A percentile compares a stretch with the other conserved stretches of the same genome.
phyloP scores from a whole-genome alignment of 306 rosid genomes.

The Lathyrus aphaca region DNA sequence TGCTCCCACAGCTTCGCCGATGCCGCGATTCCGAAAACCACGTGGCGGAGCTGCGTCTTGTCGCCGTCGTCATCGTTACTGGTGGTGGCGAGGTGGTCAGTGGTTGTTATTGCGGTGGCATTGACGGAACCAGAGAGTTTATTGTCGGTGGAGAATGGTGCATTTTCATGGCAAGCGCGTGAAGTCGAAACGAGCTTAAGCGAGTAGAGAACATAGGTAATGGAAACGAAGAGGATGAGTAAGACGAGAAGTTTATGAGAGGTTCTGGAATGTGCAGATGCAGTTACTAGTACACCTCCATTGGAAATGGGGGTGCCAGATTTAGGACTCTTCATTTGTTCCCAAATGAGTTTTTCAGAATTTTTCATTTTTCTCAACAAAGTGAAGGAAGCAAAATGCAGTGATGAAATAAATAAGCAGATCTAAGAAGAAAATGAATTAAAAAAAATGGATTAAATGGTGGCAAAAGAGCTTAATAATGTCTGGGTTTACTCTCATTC shows the following conservation, averaged over 20 bases:
- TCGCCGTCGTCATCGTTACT: not conserved
- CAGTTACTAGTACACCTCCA: constrained; percentile 16
- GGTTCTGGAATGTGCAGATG: constrained; percentile 41
- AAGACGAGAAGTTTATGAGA: constrained; percentile 60
- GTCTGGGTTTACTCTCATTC: too few relatives aligned
- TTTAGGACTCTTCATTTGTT: constrained; percentile 56
- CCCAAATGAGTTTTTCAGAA: constrained; percentile 69
- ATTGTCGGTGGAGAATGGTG: constrained; percentile 46
- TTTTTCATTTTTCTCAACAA: constrained; percentile 33
- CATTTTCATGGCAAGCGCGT: constrained; percentile 52
- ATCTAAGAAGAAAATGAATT: not conserved
- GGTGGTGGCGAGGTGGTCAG: constrained; percentile 20
- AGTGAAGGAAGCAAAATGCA: not conserved
- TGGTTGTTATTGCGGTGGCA: constrained; percentile 13
- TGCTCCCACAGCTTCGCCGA: constrained; percentile 86
- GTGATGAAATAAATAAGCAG: not conserved
- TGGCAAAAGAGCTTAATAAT: too few relatives aligned
- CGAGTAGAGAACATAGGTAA: constrained; percentile 78
- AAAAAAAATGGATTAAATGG: not conserved
- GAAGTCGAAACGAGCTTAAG: constrained; percentile 76
- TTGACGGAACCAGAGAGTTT: constrained; percentile 28
- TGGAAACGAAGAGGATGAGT: constrained; percentile 73
- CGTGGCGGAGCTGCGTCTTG: constrained; percentile 42
- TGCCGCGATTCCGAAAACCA: constrained; percentile 94
- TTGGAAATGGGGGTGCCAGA: constrained; percentile 45